Percentiles rank a stretch among this genome's conserved stretches.
phyloP scores from a whole-genome alignment of 1,284 basidiomycete genomes.

The Agroathelia rolfsii region DNA sequence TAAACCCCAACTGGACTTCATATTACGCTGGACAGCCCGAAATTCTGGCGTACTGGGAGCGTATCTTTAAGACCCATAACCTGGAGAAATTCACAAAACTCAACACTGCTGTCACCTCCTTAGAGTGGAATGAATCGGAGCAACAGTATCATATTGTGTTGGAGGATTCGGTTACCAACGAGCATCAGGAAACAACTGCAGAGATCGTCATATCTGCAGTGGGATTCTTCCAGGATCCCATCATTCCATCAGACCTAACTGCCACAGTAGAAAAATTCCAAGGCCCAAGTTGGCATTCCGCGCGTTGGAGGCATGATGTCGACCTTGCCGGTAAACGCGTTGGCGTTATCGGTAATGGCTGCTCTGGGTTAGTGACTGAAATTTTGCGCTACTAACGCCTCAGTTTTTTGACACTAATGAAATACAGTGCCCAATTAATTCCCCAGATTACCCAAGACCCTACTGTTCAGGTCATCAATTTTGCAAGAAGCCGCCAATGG shows the following conservation, averaged over 20 bases:
- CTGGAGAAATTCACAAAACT: constrained; percentile 10
- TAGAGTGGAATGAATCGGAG: constrained; percentile 10
- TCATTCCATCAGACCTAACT: constrained; percentile 25
- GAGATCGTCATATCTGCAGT: constrained; percentile 35
- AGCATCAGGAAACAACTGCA: constrained; percentile 15
- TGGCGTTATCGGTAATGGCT: constrained; percentile 32
- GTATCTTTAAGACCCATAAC: constrained; percentile 29
- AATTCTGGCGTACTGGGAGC: constrained; percentile 18
- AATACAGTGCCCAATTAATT: constrained; percentile 13
- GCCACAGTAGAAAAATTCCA: constrained; percentile 32
- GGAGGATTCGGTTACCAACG: constrained; percentile 19
- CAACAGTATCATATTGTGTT: constrained; percentile 23
- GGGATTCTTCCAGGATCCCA: constrained; percentile 30
- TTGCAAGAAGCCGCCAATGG: constrained; percentile 19
- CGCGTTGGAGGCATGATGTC: constrained; percentile 26
- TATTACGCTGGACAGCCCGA: constrained; percentile 15
- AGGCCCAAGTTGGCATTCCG: constrained; percentile 28
- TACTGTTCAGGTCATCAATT: constrained; percentile 25
- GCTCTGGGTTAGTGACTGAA: constrained; percentile 19
- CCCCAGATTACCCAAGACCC: constrained; percentile 15
- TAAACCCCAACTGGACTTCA: constrained; percentile 18
- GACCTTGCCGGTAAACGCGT: constrained; percentile 25
- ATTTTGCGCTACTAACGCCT: too few species aligned
- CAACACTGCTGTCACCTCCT: constrained; percentile 9
- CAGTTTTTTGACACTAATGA: not conserved